These are phyloP conservation scores for Apostasia ramifera DNA, from an alignment of 106 monocot species.

Conservation along the genomic window DNA sequence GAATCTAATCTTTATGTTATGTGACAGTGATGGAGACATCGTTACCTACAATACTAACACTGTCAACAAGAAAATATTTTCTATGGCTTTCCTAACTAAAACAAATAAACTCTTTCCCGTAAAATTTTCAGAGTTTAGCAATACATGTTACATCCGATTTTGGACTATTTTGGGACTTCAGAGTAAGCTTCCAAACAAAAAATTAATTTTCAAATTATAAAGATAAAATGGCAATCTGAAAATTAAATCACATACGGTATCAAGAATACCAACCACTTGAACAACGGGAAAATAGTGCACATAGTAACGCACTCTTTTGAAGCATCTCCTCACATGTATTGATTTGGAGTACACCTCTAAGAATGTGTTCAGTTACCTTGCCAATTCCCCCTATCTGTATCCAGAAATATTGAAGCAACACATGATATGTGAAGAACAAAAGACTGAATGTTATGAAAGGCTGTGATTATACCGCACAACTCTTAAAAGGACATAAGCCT, in stretches of 20 bases:
- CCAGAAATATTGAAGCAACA: conserved; percentile 25
- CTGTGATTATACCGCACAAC: not conserved
- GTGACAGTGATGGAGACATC: too few relatives aligned
- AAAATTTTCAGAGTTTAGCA: too few relatives aligned
- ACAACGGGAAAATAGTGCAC: conserved; percentile 69
- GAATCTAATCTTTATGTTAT: too few relatives aligned
- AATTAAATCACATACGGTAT: not conserved
- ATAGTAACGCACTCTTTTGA: conserved; percentile 63
- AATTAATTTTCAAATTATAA: not conserved
- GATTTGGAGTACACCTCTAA: conserved; percentile 80
- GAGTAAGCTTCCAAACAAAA: too few relatives aligned
- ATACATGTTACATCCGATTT: too few relatives aligned
- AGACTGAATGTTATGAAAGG: not conserved
- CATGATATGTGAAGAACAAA: conserved; percentile 12
- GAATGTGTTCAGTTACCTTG: conserved; percentile 83
- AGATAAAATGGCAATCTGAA: not conserved
- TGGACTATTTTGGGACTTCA: too few relatives aligned
- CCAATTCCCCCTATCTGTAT: conserved; percentile 95
- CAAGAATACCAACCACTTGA: conserved; percentile 69
- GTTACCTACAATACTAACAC: too few relatives aligned
- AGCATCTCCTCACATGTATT: conserved; percentile 85
- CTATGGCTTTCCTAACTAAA: too few relatives aligned
- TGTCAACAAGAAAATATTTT: too few relatives aligned
- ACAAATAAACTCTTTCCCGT: too few relatives aligned
- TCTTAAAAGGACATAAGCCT: too few relatives aligned